phyloP scores from a whole-genome alignment of 176 grass and related monocot species.

The Bothriochloa decipiens region DNA sequence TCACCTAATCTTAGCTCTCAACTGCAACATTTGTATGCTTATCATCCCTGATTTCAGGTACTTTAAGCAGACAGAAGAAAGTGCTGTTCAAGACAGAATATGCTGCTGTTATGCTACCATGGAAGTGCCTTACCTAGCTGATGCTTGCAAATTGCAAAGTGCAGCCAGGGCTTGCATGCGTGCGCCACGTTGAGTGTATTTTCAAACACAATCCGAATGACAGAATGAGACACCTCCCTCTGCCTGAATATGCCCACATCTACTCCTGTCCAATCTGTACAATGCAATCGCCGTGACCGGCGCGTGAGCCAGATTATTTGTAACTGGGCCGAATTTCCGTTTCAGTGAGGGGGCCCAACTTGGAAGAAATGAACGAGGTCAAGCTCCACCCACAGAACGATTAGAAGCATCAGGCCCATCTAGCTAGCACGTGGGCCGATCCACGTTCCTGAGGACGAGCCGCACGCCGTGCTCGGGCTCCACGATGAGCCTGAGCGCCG shows the following conservation, averaged over 20 bases:
- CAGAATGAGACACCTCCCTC: neutral
- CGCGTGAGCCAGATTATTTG: neutral
- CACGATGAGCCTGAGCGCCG: conserved; percentile 67
- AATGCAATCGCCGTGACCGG: neutral
- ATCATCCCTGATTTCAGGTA: neutral
- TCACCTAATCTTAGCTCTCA: neutral
- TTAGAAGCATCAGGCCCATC: neutral
- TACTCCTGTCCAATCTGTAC: neutral
- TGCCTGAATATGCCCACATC: neutral
- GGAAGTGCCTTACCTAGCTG: neutral
- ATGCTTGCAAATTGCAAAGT: neutral
- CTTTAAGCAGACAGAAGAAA: neutral
- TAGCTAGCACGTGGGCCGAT: neutral
- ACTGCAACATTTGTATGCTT: neutral
- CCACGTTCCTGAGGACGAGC: conserved; percentile 19
- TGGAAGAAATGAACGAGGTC: neutral
- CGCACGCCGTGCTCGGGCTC: conserved; percentile 81
- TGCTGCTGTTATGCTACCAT: neutral
- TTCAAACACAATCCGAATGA: neutral
- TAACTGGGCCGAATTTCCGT: neutral
- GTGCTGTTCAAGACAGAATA: neutral
- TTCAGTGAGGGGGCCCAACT: neutral
- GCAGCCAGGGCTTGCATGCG: neutral
- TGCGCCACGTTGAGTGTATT: neutral
- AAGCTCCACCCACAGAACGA: neutral